These are phyloP conservation scores for Phyllosticta ampelicida DNA, from an alignment of 2,329 filamentous ascomycete species.

Conservation along the genomic window DNA sequence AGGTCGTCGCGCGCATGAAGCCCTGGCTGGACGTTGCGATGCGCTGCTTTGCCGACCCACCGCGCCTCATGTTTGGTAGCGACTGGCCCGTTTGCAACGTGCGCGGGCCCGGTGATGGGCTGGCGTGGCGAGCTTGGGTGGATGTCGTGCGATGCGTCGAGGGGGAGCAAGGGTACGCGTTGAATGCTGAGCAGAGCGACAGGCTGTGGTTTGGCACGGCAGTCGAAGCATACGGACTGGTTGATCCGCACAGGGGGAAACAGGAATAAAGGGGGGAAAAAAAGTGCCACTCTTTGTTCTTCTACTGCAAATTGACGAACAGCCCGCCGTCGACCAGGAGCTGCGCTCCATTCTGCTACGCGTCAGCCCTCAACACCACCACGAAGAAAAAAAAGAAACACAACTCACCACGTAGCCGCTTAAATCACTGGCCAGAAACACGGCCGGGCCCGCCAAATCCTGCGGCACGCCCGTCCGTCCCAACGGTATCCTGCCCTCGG, in stretches of 20 bases:
- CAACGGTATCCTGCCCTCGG: conserved; percentile 71
- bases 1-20: conserved; percentile 52
- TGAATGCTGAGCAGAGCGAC: conserved; percentile 50
- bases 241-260: background rate
- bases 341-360: conserved; percentile 58
- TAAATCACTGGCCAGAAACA: conserved; percentile 72
- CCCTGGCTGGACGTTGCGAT: conserved; percentile 66
- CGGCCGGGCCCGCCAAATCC: conserved; percentile 75
- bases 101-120: conserved; percentile 42
- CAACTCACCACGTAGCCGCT: conserved; percentile 32
- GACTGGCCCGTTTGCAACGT: conserved; percentile 91
- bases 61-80: conserved; percentile 76
- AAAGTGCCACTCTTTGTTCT: background rate
- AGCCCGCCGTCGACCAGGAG: conserved; percentile 78
- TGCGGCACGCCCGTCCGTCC: conserved; percentile 59
- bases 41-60: conserved; percentile 53
- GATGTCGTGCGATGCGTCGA: conserved; percentile 47
- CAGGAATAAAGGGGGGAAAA: background rate
- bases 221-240: conserved; percentile 52
- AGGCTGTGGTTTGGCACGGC: conserved; percentile 66
- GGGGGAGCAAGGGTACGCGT: conserved; percentile 18
- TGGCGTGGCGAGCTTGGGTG: conserved; percentile 68
- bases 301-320: conserved; percentile 76
- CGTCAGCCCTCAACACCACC: background rate
- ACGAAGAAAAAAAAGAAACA: background rate